Evolutionary conservation across 495 filamentous ascomycete genomes (phyloP).

Genomic region (Aspergillus saccharolyticus): DNA sequence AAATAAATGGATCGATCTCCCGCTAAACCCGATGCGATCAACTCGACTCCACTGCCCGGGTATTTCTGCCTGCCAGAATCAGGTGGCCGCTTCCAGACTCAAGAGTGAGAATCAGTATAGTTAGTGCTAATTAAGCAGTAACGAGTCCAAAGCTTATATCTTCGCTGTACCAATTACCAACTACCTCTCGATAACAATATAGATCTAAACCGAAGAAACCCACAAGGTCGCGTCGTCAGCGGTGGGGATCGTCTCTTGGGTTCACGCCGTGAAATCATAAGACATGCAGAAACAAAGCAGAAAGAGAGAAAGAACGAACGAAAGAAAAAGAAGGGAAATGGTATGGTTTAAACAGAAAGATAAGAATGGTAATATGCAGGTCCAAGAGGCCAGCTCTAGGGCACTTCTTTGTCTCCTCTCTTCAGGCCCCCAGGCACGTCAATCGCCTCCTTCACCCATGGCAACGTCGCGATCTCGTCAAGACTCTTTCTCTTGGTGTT

Average conservation of each 20-base stretch:
- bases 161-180: neutral
- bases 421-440: slow-evolving; percentile 64
- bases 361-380: slow-evolving; percentile 9
- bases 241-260: neutral
- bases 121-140: neutral
- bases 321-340: slow-evolving; percentile 3
- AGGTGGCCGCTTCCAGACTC: neutral
- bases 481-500: slow-evolving; percentile 68
- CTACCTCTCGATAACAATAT: neutral
- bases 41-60: neutral
- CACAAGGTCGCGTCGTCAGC: neutral
- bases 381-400: slow-evolving; percentile 39
- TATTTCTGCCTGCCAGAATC: neutral
- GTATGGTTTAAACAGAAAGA: slow-evolving; percentile 12
- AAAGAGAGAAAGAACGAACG: slow-evolving; percentile 7
- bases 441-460: slow-evolving; percentile 76
- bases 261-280: neutral
- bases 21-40: neutral
- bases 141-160: neutral
- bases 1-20: no score
- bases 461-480: slow-evolving; percentile 60
- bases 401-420: slow-evolving; percentile 60
- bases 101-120: neutral
- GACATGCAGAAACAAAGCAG: neutral
- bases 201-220: neutral